Evolutionary conservation across 768 basidiomycete genomes (phyloP), one percentile per base, ranked within the genome.

Genomic region (Russula sp.): DNA sequence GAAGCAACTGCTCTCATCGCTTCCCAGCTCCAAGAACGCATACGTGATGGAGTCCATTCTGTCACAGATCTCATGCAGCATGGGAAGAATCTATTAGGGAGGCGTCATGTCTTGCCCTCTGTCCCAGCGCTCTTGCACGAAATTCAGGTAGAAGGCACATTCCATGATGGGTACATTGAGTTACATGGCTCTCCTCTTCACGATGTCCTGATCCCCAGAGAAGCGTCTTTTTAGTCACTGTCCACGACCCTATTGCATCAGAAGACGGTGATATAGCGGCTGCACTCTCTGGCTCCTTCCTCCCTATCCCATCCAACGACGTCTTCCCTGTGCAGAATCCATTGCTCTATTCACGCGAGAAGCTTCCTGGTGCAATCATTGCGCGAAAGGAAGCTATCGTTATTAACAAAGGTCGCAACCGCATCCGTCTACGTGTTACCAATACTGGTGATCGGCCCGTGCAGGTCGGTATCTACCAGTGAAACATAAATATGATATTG

Each of bases 271-370:
- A 95, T 69, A 75, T 98, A 20, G 75, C 75, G 5, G 82, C 86
- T n/a, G 95, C 96, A 0, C 79, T 99, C n/a, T 93, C 93, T 64
- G 93, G 94, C 10, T 95, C 93, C 0, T 98, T 98, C 76, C 77
- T 98, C 0, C 96, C 96, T 3, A 71, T 88, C 3, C 96, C 95
- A 0, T 71, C 81, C 0, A 72, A 81, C 11, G 76, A 82, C 60
- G 61, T 76, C 2, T 99, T 98, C 76, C 84, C 88, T 0, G 69
- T 79, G 29, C 63, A 75, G 16, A 76, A 84, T 54, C 73, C 76
- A 16, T 69, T 73, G 0, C 79, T 79, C 38, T 83, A 86, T 65
- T 70, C 79, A 2, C 75, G 75, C 9, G 80, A 81, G 20, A 79
- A 78, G 36, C 75, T 82, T 0, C 89, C 94, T 0, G 95, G 95